phyloP scores from a whole-genome alignment of 306 rosid genomes.

The Cyamopsis tetragonoloba region DNA sequence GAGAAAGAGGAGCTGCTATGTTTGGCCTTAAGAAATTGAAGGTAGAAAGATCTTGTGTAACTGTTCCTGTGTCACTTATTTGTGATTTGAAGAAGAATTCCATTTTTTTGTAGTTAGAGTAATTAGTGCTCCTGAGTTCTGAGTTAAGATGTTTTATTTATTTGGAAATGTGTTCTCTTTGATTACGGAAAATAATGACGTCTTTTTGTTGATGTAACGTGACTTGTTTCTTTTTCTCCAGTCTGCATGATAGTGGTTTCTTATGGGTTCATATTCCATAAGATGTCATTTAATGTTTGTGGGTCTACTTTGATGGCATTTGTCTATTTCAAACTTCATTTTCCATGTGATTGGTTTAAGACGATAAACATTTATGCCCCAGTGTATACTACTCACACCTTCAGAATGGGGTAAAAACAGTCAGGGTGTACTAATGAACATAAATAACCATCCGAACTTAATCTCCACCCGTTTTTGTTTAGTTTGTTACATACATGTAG shows the following conservation, averaged over 20 bases:
- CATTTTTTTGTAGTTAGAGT: neutral
- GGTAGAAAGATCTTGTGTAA: conserved; percentile 3
- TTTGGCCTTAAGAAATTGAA: conserved; percentile 20
- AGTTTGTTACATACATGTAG: neutral
- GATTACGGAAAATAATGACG: neutral
- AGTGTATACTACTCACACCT: neutral
- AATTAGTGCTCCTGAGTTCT: neutral
- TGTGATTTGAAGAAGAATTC: neutral
- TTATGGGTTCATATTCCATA: conserved; percentile 4
- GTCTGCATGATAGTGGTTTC: conserved; percentile 2
- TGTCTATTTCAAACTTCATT: conserved; percentile 23
- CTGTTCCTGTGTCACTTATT: neutral
- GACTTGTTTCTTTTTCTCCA: conserved; percentile 20
- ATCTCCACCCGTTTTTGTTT: neutral
- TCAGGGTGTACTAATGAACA: neutral
- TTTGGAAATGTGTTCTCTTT: neutral
- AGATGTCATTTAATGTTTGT: conserved; percentile 8
- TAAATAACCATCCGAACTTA: neutral
- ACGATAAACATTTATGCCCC: neutral
- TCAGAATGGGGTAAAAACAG: neutral
- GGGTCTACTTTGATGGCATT: conserved; percentile 14
- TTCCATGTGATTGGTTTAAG: conserved; percentile 23
- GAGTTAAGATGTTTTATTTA: neutral
- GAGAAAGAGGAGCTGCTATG: conserved; percentile 7
- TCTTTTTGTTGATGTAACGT: conserved; percentile 19